A percentile compares a stretch with the other conserved stretches of the same genome.
These are phyloP conservation scores for Panaeolus cyanescens DNA, from an alignment of 768 basidiomycete genomes.

Conservation along the genomic window DNA sequence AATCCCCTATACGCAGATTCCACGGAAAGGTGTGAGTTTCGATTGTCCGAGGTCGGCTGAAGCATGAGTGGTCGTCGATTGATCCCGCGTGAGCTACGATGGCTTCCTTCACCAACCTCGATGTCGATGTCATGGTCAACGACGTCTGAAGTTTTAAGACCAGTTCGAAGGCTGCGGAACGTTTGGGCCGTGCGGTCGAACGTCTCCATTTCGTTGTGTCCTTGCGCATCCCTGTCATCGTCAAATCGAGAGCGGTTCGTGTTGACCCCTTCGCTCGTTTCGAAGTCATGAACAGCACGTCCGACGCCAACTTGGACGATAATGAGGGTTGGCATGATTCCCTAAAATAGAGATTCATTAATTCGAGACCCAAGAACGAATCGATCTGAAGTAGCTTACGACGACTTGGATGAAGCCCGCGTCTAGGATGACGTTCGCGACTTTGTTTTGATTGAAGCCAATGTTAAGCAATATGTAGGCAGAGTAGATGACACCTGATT, in stretches of 20 bases:
- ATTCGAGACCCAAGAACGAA: not conserved
- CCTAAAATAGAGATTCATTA: constrained; percentile 13
- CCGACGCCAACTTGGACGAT: constrained; percentile 35
- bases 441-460: constrained; percentile 24
- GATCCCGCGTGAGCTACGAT: not conserved
- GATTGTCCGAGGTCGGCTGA: not conserved
- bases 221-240: not conserved
- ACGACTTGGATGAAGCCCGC: constrained; percentile 32
- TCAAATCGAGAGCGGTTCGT: not conserved
- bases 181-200: not conserved
- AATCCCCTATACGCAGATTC: not conserved
- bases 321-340: constrained; percentile 36
- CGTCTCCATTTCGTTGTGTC: not conserved
- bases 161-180: not conserved
- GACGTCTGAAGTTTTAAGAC: not conserved
- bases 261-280: constrained; percentile 8
- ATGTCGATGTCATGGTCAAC: not conserved
- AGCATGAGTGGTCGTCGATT: not conserved
- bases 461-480: constrained; percentile 32
- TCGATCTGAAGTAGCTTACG: constrained; percentile 14
- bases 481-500: constrained; percentile 40
- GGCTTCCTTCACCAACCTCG: not conserved
- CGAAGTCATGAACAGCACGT: constrained; percentile 26
- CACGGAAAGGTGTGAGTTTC: not conserved
- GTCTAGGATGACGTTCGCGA: constrained; percentile 24